Evolutionary conservation across 352 stramenopile species (phyloP), one percentile per base, ranked within the genome.

Genomic region (Globisporangium uncinulatum): DNA sequence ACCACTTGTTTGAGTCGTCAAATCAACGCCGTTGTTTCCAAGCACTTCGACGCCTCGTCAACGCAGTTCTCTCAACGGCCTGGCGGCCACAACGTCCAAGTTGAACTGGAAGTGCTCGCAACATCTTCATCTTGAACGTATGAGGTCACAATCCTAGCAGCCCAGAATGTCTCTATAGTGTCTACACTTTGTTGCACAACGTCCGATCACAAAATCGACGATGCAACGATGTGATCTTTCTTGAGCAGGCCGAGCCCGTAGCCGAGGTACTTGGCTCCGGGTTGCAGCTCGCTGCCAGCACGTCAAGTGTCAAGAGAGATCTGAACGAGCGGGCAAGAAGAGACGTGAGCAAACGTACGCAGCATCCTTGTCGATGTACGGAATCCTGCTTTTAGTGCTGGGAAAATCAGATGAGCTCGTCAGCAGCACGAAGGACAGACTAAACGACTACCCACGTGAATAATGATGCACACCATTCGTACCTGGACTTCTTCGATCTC

Each of bases 241-340:
- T 90, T 90, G n/a, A 93, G 66, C 51, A 91, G 57, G 9, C 83
- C 83, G 8, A 93, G 72, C 6, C 80, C 80, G 42, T 90, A 75
- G 15, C 80, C 79, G 7, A 93, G 59, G 55, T 89, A 93, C 50
- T 90, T 91, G 14, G 80, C 91, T 0, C 81, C 81, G 13, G 66
- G 36, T 13, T 69, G 62, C 15, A 69, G 56, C 57, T 79, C 76
- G 42, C 70, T 88, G 56, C 34, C 34, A 13, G 34, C 34, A 7
- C 34, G 34, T 39, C 34, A 39, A 39, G 47, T 53, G 7, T 14
- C 24, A 53, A 41, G 29, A 19, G 44, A 49, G 44, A 49, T 49
- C 37, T 3, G 13, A 20, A 41, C 9, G 19, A 45, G 9, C 6
- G 14, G 4, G 13, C 8, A 56, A 6, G 0, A 34, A 43, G 39